Conservation (phyloP, 208 protist genomes). For the Angomonas deanei region DNA sequence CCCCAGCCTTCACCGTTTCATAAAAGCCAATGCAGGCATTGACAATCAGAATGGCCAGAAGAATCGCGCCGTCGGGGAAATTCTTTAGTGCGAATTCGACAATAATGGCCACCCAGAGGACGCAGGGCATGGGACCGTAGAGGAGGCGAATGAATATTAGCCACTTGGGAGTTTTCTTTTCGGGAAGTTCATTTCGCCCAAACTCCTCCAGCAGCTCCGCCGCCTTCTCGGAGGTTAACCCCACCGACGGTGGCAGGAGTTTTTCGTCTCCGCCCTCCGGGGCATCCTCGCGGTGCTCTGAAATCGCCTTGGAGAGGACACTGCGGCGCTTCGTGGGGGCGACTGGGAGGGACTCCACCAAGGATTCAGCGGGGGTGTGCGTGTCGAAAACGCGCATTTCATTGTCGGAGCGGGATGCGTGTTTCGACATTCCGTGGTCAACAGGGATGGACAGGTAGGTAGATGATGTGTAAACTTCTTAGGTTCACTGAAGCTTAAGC, state of each 20-base stretch:
- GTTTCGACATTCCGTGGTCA: constrained; percentile 7
- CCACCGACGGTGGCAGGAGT: constrained; percentile 49
- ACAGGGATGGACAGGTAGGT: neutral
- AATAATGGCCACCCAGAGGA: constrained; percentile 84
- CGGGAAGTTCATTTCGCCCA: constrained; percentile 68
- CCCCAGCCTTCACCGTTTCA: constrained; percentile 91
- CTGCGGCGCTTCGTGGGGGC: neutral
- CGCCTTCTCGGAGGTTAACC: constrained; percentile 55
- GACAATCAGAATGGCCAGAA: constrained; percentile 76
- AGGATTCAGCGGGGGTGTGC: neutral
- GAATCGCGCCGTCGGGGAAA: constrained; percentile 77
- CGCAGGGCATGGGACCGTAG: constrained; percentile 80
- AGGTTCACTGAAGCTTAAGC: neutral
- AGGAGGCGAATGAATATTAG: constrained; percentile 73
- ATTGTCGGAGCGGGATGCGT: constrained; percentile 20
- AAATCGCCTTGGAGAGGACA: neutral
- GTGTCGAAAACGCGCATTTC: constrained; percentile 21
- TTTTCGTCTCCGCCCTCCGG: constrained; percentile 13
- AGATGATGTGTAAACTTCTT: neutral
- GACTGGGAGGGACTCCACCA: neutral
- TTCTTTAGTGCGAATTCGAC: constrained; percentile 85
- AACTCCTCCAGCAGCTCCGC: constrained; percentile 53
- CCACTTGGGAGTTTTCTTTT: constrained; percentile 70
- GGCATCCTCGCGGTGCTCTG: neutral
- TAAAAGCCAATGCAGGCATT: constrained; percentile 85